Evolutionary conservation across 75 land plant genomes (phyloP), one percentile per base, ranked within the genome.

Genomic region (Picea glauca): DNA sequence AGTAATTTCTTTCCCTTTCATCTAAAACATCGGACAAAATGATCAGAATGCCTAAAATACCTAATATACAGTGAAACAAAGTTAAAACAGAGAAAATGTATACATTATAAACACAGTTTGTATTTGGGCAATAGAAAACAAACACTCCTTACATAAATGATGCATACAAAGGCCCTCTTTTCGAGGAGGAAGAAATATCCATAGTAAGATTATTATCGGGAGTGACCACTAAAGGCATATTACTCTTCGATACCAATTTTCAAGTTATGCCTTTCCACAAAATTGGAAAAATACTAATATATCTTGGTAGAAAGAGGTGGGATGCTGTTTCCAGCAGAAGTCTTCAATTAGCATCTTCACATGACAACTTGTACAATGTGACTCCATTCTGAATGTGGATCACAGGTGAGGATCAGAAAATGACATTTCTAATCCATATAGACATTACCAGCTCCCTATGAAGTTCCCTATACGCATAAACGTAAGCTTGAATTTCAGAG

Each of bases 1-100:
- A 61, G 75, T 75, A 32, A 83, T 57, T 30, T 60, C 60, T 56
- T 79, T 83, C 35, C 76, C 76, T 60, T 74, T 83, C 84, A 83
- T 83, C 80, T 78, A 46, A 61, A 74, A 73, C 78, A 77, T 67
- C 3, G 72, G 20, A 33, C n/a, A 38, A 33, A 67, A 33, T 38
- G 5, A 67, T 67, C 72, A 38, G 70, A 15, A 33, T 17, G 20
- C 14, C 4, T 13, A 38, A 38, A 30, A 38, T 38, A 38, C 18
- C 67, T 4, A 35, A 67, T 35, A 67, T 35, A 67, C 18, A 35
- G 2, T 35, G 43, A 33, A 9, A 14, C 40, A 67, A 38, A 13
- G 7, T 32, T 17, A 67, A 33, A 67, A 18, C 3, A 18, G 43
- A 17, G 4, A 17, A 67, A 67, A 67, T 13, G 7, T 67, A 38